A percentile compares a stretch with the other conserved stretches of the same genome.
These are phyloP conservation scores for Pseudogymnoascus sp. DNA, from an alignment of 2,329 filamentous ascomycete species.

Conservation along the genomic window DNA sequence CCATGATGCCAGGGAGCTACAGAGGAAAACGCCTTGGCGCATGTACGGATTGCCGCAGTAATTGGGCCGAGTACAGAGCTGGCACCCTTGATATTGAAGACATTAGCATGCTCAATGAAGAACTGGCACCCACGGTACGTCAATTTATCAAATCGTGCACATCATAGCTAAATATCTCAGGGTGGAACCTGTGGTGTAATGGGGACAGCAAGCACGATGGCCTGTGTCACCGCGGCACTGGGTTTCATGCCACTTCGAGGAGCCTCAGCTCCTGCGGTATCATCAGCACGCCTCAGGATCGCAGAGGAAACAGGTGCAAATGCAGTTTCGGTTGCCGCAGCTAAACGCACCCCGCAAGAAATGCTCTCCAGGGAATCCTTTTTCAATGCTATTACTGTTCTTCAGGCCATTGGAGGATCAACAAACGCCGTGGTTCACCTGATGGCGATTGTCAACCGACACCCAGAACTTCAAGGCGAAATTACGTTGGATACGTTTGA, in stretches of 20 bases:
- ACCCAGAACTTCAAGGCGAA: conserved; percentile 37
- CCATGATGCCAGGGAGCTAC: conserved; percentile 67
- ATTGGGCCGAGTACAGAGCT: conserved; percentile 62
- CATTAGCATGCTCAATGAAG: conserved; percentile 61
- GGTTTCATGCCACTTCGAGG: conserved; percentile 46
- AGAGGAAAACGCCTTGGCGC: conserved; percentile 58
- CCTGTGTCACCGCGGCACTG: conserved; percentile 43
- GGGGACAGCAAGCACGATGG: conserved; percentile 51
- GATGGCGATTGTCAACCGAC: conserved; percentile 40
- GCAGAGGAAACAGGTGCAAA: conserved; percentile 45
- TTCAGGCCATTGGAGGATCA: conserved; percentile 37
- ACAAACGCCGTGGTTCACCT: conserved; percentile 38
- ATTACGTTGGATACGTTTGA: conserved; percentile 41
- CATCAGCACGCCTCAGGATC: conserved; percentile 41
- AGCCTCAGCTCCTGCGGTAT: conserved; percentile 46
- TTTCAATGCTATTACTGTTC: conserved; percentile 37
- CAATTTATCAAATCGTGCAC: neutral
- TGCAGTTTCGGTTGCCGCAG: conserved; percentile 37
- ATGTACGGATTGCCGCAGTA: conserved; percentile 67
- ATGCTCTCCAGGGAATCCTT: conserved; percentile 40
- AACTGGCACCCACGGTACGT: conserved; percentile 60
- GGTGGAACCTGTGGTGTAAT: conserved; percentile 48
- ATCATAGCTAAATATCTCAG: conserved; percentile 1
- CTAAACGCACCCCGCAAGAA: conserved; percentile 35
- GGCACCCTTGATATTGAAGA: conserved; percentile 63